Conservation (phyloP, 2,329 filamentous ascomycete genomes). For the Phaeosphaeriaceae sp. region DNA sequence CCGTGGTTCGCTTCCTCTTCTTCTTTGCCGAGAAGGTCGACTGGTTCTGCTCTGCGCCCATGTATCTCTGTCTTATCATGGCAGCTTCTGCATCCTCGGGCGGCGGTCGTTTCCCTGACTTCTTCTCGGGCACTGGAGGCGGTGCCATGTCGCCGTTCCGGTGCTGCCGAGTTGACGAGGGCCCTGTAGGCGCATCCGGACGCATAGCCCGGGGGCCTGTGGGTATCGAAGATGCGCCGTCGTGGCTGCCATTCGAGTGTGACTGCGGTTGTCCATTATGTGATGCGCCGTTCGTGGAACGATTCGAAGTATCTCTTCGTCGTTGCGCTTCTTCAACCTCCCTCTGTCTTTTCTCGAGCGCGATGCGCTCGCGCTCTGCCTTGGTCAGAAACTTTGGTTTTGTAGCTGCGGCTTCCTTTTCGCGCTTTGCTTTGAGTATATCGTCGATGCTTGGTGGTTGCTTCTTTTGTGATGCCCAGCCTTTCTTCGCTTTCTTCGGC, state of each 20-base stretch:
- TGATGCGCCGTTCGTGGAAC: constrained; percentile 7
- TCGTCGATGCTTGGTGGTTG: constrained; percentile 83
- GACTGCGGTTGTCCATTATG: constrained; percentile 10
- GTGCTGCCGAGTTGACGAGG: constrained; percentile 59
- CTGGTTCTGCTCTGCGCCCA: constrained; percentile 86
- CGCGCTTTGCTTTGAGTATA: constrained; percentile 82
- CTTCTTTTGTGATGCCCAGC: constrained; percentile 56
- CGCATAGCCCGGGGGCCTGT: constrained; percentile 77
- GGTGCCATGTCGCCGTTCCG: constrained; percentile 60
- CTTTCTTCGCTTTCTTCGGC: constrained; percentile 60
- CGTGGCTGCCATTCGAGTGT: constrained; percentile 14
- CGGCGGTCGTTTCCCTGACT: constrained; percentile 35
- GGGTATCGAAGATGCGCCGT: constrained; percentile 57
- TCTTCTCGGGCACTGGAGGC: constrained; percentile 53
- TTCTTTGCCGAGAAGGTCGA: constrained; percentile 94
- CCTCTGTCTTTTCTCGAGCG: constrained; percentile 77
- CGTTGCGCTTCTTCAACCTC: constrained; percentile 69
- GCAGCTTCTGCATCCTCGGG: constrained; percentile 73
- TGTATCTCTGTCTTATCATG: constrained; percentile 81
- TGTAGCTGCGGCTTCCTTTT: constrained; percentile 80
- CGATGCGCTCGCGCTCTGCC: constrained; percentile 79
- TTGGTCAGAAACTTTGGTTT: constrained; percentile 90
- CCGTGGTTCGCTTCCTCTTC: constrained; percentile 89
- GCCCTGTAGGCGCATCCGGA: constrained; percentile 57
- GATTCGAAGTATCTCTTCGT: constrained; percentile 53